Evolutionary conservation across 805 yeast species (phyloP).

Genomic region (Wickerhamiella kurtzmanii): DNA sequence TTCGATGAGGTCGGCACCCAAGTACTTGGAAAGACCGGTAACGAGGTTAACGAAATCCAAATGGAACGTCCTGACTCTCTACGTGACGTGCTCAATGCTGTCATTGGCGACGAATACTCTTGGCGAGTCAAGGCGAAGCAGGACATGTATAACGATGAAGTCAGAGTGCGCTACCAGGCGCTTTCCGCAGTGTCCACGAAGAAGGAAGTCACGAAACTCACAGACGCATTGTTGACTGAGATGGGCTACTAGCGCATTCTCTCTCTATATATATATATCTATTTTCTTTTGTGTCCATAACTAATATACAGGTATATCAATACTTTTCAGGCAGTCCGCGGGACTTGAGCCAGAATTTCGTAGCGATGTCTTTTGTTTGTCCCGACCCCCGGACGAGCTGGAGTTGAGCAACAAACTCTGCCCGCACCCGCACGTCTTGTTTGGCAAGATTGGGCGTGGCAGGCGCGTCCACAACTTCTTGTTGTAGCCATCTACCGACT

Average conservation of each 20-base stretch:
- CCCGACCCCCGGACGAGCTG: constrained; percentile 22
- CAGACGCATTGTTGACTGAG: constrained; percentile 10
- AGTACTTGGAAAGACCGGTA: constrained; percentile 54
- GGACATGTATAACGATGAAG: constrained; percentile 69
- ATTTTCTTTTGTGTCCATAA: neutral
- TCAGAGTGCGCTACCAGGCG: constrained; percentile 54
- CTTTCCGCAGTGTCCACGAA: constrained; percentile 30
- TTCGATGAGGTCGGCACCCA: constrained; percentile 74
- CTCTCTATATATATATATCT: neutral
- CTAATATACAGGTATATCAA: neutral
- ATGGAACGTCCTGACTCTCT: constrained; percentile 26
- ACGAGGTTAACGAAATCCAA: constrained; percentile 34
- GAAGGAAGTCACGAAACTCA: constrained; percentile 6
- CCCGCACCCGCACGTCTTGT: constrained; percentile 12
- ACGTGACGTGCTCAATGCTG: constrained; percentile 31
- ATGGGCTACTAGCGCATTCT: constrained; percentile 8
- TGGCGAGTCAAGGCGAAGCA: constrained; percentile 72
- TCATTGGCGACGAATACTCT: constrained; percentile 53
- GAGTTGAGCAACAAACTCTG: constrained; percentile 21
- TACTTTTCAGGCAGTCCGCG: constrained; percentile 23
- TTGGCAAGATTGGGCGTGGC: constrained; percentile 3
- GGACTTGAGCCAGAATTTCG: constrained; percentile 25
- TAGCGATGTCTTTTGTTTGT: constrained; percentile 20
- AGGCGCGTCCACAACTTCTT: constrained; percentile 14
- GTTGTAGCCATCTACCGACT: constrained; percentile 8